Evolutionary conservation across 352 stramenopile genomes (phyloP), one percentile per base, ranked within the genome.

Genomic region (Phytophthora sojae): DNA sequence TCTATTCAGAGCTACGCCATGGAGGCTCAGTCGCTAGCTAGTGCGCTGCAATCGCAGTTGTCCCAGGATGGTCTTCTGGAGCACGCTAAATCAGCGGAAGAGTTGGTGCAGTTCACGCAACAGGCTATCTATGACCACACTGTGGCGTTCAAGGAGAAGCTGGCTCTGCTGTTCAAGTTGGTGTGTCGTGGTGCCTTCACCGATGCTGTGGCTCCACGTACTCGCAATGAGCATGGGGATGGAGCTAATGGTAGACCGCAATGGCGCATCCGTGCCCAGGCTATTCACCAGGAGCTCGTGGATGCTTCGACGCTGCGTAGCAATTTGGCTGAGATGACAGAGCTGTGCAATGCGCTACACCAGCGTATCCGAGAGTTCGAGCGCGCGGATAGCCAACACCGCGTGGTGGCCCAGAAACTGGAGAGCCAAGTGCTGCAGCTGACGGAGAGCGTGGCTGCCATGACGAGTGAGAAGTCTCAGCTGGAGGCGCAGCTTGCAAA

Each of bases 131-230:
- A 85, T 0, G 62, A 74, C 6, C 61, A 82, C 23, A 65, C 89
- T 11, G 63, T 77, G 4, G 79, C 86, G 6, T 73, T 94, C 26
- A 93, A 93, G 53, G 86, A 92, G 50, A 86, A 85, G 26, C 50
- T 94, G 21, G 73, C 79, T 0, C 75, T 80, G 39, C 58, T 94
- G 21, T 93, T 87, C 70, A 96, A 96, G 61, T 60, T 83, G 14
- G 87, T 93, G n/a, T 93, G 85, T 30, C 84, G 88, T 32, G 89
- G 89, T 17, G 82, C 85, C 2, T 92, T 96, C 57, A 92, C 83
- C 0, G 88, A 96, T 69, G 85, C 87, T 0, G 82, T 92, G 23
- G 85, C 83, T 21, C 79, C 81, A 12, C 82, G 80, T 23, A 67
- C 71, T 25, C 76, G 74, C 9, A 75, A 17, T 19, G 73, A 77